phyloP scores from a whole-genome alignment of 1,139 yeast genomes.

The Pichia cactophila region DNA sequence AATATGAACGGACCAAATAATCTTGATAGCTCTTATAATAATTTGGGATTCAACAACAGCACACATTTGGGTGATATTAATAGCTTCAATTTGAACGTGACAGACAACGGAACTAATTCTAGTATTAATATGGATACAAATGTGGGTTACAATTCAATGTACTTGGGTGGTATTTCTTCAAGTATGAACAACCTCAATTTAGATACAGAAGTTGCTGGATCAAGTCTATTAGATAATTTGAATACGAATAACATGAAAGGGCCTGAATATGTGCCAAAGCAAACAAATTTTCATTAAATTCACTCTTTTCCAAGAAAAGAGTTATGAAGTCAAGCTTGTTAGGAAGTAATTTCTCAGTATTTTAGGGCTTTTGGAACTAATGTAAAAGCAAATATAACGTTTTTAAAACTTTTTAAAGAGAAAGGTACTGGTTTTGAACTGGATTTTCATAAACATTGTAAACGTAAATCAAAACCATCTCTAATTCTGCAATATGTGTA shows the following conservation, averaged over 20 bases:
- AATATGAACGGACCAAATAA: background rate
- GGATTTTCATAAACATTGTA: too few relatives aligned
- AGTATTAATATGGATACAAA: background rate
- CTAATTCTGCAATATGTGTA: too few relatives aligned
- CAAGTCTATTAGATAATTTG: background rate
- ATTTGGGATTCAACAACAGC: background rate
- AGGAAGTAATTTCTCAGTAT: too few relatives aligned
- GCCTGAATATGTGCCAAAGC: background rate
- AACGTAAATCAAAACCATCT: too few relatives aligned
- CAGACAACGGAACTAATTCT: background rate
- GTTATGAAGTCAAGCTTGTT: too few relatives aligned
- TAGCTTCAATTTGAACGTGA: background rate
- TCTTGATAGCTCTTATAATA: background rate
- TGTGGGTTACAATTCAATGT: background rate
- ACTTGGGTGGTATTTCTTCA: background rate
- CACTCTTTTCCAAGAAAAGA: background rate
- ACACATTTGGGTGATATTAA: background rate
- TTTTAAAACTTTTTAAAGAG: too few relatives aligned
- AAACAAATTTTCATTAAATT: too few relatives aligned
- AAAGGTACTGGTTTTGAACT: too few relatives aligned
- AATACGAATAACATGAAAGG: background rate
- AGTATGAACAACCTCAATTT: background rate
- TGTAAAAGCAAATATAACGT: too few relatives aligned
- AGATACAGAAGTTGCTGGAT: background rate
- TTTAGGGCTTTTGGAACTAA: too few relatives aligned